phyloP scores from a whole-genome alignment of 129 eudicot species.

The Pulicaria dysenterica region DNA sequence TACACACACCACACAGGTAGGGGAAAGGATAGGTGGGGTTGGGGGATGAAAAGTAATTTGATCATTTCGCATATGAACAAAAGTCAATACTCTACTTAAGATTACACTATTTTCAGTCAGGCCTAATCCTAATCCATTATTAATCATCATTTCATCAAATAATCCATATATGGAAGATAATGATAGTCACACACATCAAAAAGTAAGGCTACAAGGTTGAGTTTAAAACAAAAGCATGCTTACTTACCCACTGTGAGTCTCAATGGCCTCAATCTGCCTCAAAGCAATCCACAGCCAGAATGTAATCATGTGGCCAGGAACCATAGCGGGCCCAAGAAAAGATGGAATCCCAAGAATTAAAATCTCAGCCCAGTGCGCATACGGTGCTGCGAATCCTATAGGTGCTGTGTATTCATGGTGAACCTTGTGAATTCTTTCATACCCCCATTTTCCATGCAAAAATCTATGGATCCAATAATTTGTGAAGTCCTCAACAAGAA shows the following conservation, averaged over 20 bases:
- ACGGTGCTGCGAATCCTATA: conserved; percentile 76
- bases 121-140: conserved; percentile 32
- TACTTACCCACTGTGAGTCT: conserved; percentile 96
- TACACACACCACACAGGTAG: conserved; percentile 13
- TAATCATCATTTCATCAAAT: conserved; percentile 38
- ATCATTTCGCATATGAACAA: conserved; percentile 30
- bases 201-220: conserved; percentile 13
- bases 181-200: conserved; percentile 18
- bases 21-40: conserved; percentile 38
- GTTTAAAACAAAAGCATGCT: conserved; percentile 35
- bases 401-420: conserved; percentile 96
- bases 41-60: conserved; percentile 24
- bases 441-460: conserved; percentile 86
- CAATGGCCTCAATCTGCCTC: conserved; percentile 96
- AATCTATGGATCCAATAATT: conserved; percentile 90
- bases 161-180: conserved; percentile 15
- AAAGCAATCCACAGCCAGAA: conserved; percentile 93
- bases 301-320: conserved; percentile 84
- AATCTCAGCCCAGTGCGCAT: conserved; percentile 96
- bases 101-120: conserved; percentile 39
- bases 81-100: conserved; percentile 38
- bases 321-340: conserved; percentile 85
- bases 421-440: conserved; percentile 82
- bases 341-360: conserved; percentile 94
- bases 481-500: conserved; percentile 78